Evolutionary conservation across 2,329 filamentous ascomycete genomes (phyloP).

Genomic region (Exophiala mesophila): DNA sequence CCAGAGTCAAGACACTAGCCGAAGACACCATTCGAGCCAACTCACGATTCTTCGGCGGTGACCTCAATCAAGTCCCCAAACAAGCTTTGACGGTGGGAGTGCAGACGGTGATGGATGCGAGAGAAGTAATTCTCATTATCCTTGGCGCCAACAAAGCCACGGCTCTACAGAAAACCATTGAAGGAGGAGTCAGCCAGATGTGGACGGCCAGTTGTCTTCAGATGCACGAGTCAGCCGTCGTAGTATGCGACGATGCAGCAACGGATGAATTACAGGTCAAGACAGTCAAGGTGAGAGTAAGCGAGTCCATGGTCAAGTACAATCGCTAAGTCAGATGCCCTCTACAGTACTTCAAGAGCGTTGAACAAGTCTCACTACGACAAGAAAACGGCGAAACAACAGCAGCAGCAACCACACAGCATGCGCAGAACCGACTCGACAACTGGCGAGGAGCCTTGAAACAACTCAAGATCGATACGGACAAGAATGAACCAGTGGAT

Average conservation of each 20-base stretch:
- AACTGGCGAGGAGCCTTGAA: constrained; percentile 29
- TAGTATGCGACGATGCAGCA: constrained; percentile 78
- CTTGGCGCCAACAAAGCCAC: constrained; percentile 75
- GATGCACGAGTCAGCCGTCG: constrained; percentile 73
- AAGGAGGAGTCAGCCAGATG: constrained; percentile 82
- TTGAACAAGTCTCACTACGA: constrained; percentile 55
- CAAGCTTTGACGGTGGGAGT: constrained; percentile 83
- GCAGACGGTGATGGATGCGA: constrained; percentile 73
- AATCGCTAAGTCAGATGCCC: no score
- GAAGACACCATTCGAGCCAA: constrained; percentile 85
- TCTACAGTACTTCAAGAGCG: constrained; percentile 65
- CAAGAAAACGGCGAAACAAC: constrained; percentile 30
- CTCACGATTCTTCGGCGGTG: constrained; percentile 74
- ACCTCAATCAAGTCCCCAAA: constrained; percentile 67
- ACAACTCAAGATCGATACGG: constrained; percentile 43
- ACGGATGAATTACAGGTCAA: constrained; percentile 69
- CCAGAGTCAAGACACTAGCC: constrained; percentile 78
- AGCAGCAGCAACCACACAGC: constrained; percentile 13
- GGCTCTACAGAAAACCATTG: constrained; percentile 73
- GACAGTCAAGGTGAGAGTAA: constrained; percentile 52
- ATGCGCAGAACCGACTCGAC: constrained; percentile 10
- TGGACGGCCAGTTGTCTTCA: constrained; percentile 82
- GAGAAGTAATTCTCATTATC: constrained; percentile 78
- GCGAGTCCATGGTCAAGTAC: no score
- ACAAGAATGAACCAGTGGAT: constrained; percentile 30